Evolutionary conservation across 306 rosid species (phyloP).

Genomic region (Citrullus mucosospermus): DNA sequence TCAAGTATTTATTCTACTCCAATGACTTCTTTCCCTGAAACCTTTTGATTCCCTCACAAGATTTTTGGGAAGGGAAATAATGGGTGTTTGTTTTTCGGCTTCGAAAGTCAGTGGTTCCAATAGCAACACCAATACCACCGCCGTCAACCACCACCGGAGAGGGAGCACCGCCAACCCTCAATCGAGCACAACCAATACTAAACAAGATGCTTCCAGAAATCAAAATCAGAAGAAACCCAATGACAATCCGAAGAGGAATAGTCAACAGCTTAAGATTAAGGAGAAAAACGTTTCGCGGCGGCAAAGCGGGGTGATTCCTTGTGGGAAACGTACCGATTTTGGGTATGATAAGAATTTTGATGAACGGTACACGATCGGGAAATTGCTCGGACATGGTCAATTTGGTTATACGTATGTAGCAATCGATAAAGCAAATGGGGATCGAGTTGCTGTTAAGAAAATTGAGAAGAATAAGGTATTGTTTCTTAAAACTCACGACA

Average conservation of each 20-base stretch:
- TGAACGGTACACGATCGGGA: constrained; percentile 54
- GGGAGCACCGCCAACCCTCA: not conserved
- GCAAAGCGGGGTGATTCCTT: constrained; percentile 37
- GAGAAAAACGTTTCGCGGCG: constrained; percentile 21
- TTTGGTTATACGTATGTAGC: constrained; percentile 96
- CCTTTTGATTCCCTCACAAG: not conserved
- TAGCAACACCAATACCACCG: constrained; percentile 8
- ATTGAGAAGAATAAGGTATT: constrained; percentile 85
- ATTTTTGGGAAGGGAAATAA: constrained; percentile 4
- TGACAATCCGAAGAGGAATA: constrained; percentile 19
- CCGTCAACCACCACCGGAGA: constrained; percentile 3
- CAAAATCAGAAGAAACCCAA: constrained; percentile 21
- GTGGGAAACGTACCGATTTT: constrained; percentile 94
- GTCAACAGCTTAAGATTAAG: constrained; percentile 22
- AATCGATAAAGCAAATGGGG: constrained; percentile 57
- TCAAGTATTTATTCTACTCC: constrained; percentile 1
- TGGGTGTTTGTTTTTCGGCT: constrained; percentile 53
- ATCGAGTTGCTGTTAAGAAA: constrained; percentile 90
- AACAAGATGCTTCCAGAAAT: constrained; percentile 11
- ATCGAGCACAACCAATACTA: not conserved
- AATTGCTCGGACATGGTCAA: constrained; percentile 90
- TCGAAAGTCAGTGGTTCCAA: constrained; percentile 44
- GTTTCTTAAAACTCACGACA: constrained; percentile 4
- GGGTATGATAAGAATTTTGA: constrained; percentile 75
- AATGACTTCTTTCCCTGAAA: constrained; percentile 15